These are phyloP conservation scores for Cicer yamashitae DNA, from an alignment of 306 rosid species.

Conservation along the genomic window DNA sequence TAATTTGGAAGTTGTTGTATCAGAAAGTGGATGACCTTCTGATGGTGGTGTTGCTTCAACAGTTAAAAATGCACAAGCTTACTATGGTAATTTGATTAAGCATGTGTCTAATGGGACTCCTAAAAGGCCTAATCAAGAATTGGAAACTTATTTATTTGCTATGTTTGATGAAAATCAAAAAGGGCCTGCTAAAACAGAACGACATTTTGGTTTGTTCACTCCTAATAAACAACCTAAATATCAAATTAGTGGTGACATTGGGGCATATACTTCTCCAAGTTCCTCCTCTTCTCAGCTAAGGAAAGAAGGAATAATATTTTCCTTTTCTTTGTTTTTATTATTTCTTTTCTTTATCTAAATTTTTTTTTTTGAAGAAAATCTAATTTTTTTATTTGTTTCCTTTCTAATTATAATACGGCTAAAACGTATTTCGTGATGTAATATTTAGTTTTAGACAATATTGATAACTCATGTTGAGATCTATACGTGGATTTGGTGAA, in stretches of 20 bases:
- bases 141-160: slow-evolving; percentile 13
- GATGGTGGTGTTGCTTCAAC: neutral
- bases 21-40: slow-evolving; percentile 32
- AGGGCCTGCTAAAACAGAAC: neutral
- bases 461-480: too few relatives aligned
- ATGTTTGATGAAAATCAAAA: slow-evolving; percentile 8
- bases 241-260: neutral
- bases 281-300: too few relatives aligned
- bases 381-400: too few relatives aligned
- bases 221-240: neutral
- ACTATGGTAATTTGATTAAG: neutral
- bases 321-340: too few relatives aligned
- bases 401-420: too few relatives aligned
- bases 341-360: too few relatives aligned
- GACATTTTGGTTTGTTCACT: neutral
- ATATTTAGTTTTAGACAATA: too few relatives aligned
- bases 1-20: slow-evolving; percentile 47
- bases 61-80: neutral
- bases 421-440: too few relatives aligned
- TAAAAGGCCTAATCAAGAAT: neutral
- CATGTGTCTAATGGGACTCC: slow-evolving; percentile 1
- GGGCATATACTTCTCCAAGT: too few relatives aligned
- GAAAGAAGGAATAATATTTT: too few relatives aligned
- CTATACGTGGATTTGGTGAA: too few relatives aligned
- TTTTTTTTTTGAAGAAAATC: too few relatives aligned